phyloP scores from a whole-genome alignment of 192 early-diverging fungal genomes.

The Phlyctochytrium bullatum region DNA sequence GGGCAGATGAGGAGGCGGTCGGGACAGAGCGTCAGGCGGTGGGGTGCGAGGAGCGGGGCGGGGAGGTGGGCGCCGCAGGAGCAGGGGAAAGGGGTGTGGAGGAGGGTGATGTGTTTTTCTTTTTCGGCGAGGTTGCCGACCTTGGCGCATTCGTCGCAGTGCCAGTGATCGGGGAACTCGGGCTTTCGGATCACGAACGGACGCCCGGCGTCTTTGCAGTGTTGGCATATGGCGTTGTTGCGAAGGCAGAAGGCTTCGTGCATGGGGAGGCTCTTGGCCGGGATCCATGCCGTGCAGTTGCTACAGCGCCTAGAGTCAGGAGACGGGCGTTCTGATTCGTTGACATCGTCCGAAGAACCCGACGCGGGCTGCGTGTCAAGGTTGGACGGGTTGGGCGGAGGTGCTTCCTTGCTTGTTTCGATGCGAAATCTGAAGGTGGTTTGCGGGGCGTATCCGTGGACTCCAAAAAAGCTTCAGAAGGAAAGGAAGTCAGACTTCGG shows the following conservation, averaged over 20 bases:
- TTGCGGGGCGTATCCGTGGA: slow-evolving; percentile 8
- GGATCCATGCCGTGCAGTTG: slow-evolving; percentile 72
- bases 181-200: slow-evolving; percentile 60
- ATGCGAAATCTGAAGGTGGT: not conserved
- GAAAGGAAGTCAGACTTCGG: not conserved
- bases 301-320: slow-evolving; percentile 45
- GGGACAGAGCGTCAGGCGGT: slow-evolving; percentile 67
- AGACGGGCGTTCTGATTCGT: not conserved
- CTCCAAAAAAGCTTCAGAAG: not conserved
- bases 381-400: not conserved
- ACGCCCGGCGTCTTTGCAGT: slow-evolving; percentile 42
- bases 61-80: slow-evolving; percentile 40
- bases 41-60: slow-evolving; percentile 41
- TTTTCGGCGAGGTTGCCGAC: slow-evolving; percentile 44
- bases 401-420: not conserved
- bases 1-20: slow-evolving; percentile 76
- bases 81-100: slow-evolving; percentile 62
- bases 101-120: slow-evolving; percentile 67
- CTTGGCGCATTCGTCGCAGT: slow-evolving; percentile 70
- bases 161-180: slow-evolving; percentile 74
- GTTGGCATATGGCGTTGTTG: slow-evolving; percentile 69
- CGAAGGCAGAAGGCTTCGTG: slow-evolving; percentile 79
- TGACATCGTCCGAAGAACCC: no score
- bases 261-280: slow-evolving; percentile 55
- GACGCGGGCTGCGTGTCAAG: no score